Base-by-base conservation (phyloP, 495 filamentous ascomycete species). In the Neurospora sp. region DNA sequence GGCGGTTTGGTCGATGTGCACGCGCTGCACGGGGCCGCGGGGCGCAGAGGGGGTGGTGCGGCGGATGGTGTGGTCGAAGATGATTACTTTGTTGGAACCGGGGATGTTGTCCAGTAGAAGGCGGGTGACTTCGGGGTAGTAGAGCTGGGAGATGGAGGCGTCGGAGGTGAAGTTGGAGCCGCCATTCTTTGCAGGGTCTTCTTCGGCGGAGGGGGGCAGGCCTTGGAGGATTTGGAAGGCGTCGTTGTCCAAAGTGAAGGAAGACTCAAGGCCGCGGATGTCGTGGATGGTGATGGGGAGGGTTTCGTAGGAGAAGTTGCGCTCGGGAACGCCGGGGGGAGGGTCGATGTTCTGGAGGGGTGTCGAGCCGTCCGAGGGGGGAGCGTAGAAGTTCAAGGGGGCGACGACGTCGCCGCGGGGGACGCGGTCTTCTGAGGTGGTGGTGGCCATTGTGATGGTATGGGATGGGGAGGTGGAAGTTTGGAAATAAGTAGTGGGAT, bases 61-160 rank as follows among this genome's bases (percentile, higher is more conserved):
- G 4, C 94, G 92, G 84, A 97, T 89, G 18, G 94, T 97, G 84
- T 97, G 92, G 87, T 97, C 94, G 86, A 97, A 97, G 76, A 97
- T 80, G 72, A 92, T 79, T 40, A 96, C 83, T 5, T 87, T 82
- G 59, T 87, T 83, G 22, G 85, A 85, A 41, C 89, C 91, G 3
- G 90, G 88, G 70, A 94, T 83, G 72, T 87, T 77, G 22, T 84
- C 74, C 2, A 90, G 82, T 0, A 97, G 81, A 69, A 97, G 84
- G 8, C 82, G 72, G 81, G 91, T 88, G 31, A 95, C 88, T 78
- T 96, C 93, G 0, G 93, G 92, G 86, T 97, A 97, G 86, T 97
- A 97, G 73, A 87, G 82, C 16, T 79, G 69, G 68, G 87, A 78
- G 77, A 97, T 91, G 41, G 85, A 84, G 9, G 81, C 85, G 78